Evolutionary conservation across 306 rosid species (phyloP).

Genomic region (Hippophae tibetana): DNA sequence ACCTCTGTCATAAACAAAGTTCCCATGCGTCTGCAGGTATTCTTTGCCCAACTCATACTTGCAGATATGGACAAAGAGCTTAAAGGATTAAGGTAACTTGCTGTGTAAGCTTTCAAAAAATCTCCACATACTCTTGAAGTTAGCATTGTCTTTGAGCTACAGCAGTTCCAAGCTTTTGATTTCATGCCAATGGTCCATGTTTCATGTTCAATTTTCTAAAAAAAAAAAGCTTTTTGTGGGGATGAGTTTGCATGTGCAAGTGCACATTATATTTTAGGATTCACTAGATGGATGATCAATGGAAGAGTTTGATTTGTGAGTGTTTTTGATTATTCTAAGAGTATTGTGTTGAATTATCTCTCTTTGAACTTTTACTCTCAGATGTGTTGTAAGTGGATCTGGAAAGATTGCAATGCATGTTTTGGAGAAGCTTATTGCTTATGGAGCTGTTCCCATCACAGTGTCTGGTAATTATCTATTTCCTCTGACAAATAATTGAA

Average conservation of each 20-base stretch:
- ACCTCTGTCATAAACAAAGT: slow-evolving; percentile 12
- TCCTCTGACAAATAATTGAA: slow-evolving; percentile 17
- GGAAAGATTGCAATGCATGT: slow-evolving; percentile 99
- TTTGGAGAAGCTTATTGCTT: slow-evolving; percentile 90
- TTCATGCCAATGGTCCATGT: background rate
- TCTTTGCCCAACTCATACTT: slow-evolving; percentile 96
- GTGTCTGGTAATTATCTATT: slow-evolving; percentile 59
- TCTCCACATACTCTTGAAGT: slow-evolving; percentile 12
- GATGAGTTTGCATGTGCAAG: background rate
- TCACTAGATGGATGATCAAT: background rate
- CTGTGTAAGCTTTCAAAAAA: slow-evolving; percentile 18
- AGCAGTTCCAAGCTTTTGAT: slow-evolving; percentile 3
- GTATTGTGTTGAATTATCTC: slow-evolving; percentile 17
- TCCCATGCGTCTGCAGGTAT: slow-evolving; percentile 62
- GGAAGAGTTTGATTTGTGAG: slow-evolving; percentile 6
- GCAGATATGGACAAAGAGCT: slow-evolving; percentile 95
- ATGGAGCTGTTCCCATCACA: slow-evolving; percentile 86
- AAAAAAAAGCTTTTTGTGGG: background rate
- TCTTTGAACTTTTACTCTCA: slow-evolving; percentile 24
- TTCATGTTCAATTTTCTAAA: slow-evolving; percentile 1
- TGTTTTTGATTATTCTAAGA: slow-evolving; percentile 10
- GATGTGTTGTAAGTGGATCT: slow-evolving; percentile 90
- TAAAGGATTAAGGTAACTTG: slow-evolving; percentile 84
- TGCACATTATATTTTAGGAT: background rate
- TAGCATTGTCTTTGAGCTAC: slow-evolving; percentile 8